A percentile compares a stretch with the other conserved stretches of the same genome.
Evolutionary conservation across 768 basidiomycete genomes (phyloP).

Genomic region (Russula abietina): DNA sequence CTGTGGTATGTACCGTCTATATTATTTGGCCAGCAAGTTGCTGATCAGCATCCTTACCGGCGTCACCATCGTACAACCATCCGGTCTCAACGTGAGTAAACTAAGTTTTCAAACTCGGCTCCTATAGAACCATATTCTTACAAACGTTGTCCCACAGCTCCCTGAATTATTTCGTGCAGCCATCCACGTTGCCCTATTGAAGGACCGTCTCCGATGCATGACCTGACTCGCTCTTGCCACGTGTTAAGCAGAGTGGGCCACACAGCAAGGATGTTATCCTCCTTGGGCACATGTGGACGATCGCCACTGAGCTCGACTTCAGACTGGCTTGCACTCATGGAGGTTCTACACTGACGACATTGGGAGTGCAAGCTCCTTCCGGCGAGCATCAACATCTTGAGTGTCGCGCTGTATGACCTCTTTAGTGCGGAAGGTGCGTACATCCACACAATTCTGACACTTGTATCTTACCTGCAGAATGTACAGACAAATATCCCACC

Average conservation of each 20-base stretch:
- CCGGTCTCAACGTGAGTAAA: slow-evolving; percentile 61
- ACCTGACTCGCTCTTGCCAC: slow-evolving; percentile 91
- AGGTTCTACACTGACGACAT: slow-evolving; percentile 65
- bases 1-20: no score
- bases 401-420: slow-evolving; percentile 87
- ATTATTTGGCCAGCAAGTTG: no score
- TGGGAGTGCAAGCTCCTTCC: slow-evolving; percentile 80
- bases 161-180: slow-evolving; percentile 64
- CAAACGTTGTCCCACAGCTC: slow-evolving; percentile 72
- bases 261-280: slow-evolving; percentile 61
- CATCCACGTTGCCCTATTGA: slow-evolving; percentile 61
- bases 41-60: no score
- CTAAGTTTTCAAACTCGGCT: not conserved
- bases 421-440: slow-evolving; percentile 88
- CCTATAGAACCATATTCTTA: slow-evolving; percentile 58
- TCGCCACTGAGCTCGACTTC: slow-evolving; percentile 41
- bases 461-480: not conserved
- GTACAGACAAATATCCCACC: slow-evolving; percentile 52
- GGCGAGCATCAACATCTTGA: slow-evolving; percentile 92
- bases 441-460: not conserved
- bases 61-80: no score
- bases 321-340: slow-evolving; percentile 49
- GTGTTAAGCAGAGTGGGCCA: slow-evolving; percentile 54
- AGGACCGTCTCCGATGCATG: slow-evolving; percentile 81
- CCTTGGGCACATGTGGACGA: slow-evolving; percentile 83